A percentile compares a stretch with the other conserved stretches of the same genome.
These are phyloP conservation scores for Ustilago bromivora DNA, from an alignment of 1,284 basidiomycete species.

Conservation along the genomic window DNA sequence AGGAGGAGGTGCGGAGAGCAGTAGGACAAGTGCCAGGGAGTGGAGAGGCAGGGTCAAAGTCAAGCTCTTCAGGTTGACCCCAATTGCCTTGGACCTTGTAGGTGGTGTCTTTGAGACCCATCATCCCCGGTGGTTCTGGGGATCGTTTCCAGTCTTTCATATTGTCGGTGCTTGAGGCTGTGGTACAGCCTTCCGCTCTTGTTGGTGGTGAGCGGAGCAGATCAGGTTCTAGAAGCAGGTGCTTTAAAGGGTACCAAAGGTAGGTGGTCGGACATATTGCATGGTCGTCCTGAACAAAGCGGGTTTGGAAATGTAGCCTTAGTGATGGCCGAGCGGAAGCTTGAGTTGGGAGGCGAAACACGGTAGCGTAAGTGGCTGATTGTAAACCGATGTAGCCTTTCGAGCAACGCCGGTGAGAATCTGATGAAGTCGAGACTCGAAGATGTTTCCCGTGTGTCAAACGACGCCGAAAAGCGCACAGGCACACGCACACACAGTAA, in stretches of 20 bases:
- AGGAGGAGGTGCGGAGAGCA: slow-evolving; percentile 1
- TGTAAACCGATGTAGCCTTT: background rate
- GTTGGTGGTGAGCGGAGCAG: background rate
- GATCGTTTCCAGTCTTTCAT: slow-evolving; percentile 63
- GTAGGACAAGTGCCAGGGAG: slow-evolving; percentile 18
- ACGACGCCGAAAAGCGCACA: background rate
- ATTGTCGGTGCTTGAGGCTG: background rate
- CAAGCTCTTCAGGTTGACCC: slow-evolving; percentile 48
- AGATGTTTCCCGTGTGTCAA: slow-evolving; percentile 6
- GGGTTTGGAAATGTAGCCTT: background rate
- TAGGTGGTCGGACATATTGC: background rate
- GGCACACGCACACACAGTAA: background rate
- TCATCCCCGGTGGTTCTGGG: slow-evolving; percentile 58
- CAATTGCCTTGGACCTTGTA: slow-evolving; percentile 31
- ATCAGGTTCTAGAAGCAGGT: too few relatives aligned
- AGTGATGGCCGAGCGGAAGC: too few relatives aligned
- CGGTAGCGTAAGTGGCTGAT: too few relatives aligned
- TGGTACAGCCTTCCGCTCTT: background rate
- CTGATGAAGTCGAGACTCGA: slow-evolving; percentile 2
- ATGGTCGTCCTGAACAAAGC: slow-evolving; percentile 12
- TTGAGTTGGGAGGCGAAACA: too few relatives aligned
- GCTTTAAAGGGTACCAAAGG: background rate
- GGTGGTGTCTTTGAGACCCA: slow-evolving; percentile 38
- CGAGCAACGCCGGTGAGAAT: background rate
- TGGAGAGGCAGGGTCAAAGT: slow-evolving; percentile 37